Conservation (phyloP, 2,329 filamentous ascomycete genomes). For the Clarireedia paspali region DNA sequence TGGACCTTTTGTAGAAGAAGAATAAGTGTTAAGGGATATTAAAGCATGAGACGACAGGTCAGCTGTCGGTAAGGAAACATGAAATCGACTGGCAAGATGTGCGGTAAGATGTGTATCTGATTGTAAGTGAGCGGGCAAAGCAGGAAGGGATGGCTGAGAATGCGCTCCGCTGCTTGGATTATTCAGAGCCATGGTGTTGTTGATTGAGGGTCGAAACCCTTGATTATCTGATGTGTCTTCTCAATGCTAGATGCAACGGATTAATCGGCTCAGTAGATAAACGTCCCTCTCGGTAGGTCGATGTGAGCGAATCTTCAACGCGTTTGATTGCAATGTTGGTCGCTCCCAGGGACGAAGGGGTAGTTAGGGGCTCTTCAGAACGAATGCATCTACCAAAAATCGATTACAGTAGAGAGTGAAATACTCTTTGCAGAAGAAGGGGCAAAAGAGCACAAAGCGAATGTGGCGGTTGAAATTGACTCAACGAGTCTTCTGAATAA, state of each 20-base stretch:
- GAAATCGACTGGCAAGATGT: slow-evolving; percentile 82
- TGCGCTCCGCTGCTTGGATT: slow-evolving; percentile 48
- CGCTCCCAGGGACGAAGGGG: background rate
- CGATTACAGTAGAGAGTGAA: background rate
- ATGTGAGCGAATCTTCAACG: background rate
- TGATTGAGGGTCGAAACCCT: slow-evolving; percentile 22
- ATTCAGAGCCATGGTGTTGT: slow-evolving; percentile 49
- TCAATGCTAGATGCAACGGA: background rate
- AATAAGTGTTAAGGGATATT: slow-evolving; percentile 91
- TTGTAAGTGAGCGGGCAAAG: slow-evolving; percentile 76
- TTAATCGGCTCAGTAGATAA: no score
- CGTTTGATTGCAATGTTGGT: background rate
- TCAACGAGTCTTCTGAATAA: background rate
- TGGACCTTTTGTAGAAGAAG: slow-evolving; percentile 75
- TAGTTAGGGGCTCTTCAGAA: no score
- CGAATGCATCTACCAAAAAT: background rate
- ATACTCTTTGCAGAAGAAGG: background rate
- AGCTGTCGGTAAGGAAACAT: slow-evolving; percentile 82
- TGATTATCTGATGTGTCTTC: background rate
- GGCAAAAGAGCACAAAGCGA: background rate
- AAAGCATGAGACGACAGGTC: slow-evolving; percentile 85
- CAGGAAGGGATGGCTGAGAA: slow-evolving; percentile 79
- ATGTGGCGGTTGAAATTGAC: background rate
- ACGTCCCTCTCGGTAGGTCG: no score
- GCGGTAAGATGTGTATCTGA: slow-evolving; percentile 73